phyloP scores from a whole-genome alignment of 2,329 filamentous ascomycete genomes.

The Tolypocladium nubicola region DNA sequence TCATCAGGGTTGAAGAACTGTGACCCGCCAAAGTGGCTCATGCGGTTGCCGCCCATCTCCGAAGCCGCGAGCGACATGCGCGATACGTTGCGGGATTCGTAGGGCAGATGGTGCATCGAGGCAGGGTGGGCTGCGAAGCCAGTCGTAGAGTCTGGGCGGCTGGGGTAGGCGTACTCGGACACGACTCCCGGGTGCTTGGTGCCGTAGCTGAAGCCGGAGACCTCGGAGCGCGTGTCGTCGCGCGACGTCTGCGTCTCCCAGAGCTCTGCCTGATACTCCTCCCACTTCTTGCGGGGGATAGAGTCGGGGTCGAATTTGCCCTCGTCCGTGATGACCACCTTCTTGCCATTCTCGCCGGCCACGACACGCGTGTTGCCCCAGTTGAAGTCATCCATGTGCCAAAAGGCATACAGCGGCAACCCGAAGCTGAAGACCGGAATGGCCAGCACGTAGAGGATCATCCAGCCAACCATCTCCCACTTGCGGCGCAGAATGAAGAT shows the following conservation, averaged over 20 bases:
- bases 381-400: slow-evolving; percentile 99
- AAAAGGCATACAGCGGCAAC: slow-evolving; percentile 90
- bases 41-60: slow-evolving; percentile 49
- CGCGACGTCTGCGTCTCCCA: slow-evolving; percentile 90
- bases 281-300: slow-evolving; percentile 98
- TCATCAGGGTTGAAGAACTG: slow-evolving; percentile 55
- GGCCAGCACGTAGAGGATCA: slow-evolving; percentile 88
- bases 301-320: slow-evolving; percentile 91
- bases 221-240: slow-evolving; percentile 71
- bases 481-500: slow-evolving; percentile 95
- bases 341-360: slow-evolving; percentile 84
- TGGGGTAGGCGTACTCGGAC: slow-evolving; percentile 61
- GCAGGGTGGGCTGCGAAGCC: slow-evolving; percentile 27
- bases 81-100: slow-evolving; percentile 38
- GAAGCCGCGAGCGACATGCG: slow-evolving; percentile 74
- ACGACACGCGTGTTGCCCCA: slow-evolving; percentile 99
- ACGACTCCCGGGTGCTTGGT: slow-evolving; percentile 62
- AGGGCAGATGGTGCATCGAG: slow-evolving; percentile 39
- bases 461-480: slow-evolving; percentile 99
- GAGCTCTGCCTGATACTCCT: slow-evolving; percentile 95
- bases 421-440: slow-evolving; percentile 87
- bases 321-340: slow-evolving; percentile 89
- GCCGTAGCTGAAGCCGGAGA: slow-evolving; percentile 89
- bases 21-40: slow-evolving; percentile 50
- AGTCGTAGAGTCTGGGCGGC: slow-evolving; percentile 45